Evolutionary conservation across 345 rosid species (phyloP).

Genomic region (Erucastrum elatum): DNA sequence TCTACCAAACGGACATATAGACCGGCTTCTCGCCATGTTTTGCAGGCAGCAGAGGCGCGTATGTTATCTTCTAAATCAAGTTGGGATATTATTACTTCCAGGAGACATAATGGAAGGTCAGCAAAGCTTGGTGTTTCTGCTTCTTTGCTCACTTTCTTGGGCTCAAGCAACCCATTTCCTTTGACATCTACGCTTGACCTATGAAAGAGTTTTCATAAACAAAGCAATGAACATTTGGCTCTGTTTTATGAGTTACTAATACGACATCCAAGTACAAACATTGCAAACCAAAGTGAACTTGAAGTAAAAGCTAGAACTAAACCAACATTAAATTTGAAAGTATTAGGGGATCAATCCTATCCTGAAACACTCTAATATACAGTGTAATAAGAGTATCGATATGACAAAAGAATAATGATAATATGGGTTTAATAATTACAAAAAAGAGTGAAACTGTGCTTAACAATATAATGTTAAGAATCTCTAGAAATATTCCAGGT

Average conservation of each 20-base stretch:
- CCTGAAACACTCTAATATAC: no score
- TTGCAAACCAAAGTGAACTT: not conserved
- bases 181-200: slow-evolving; percentile 19
- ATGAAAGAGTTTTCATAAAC: not conserved
- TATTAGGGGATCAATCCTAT: no score
- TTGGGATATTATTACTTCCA: slow-evolving; percentile 49
- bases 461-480: not conserved
- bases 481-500: not conserved
- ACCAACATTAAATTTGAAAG: no score
- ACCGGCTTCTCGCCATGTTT: slow-evolving; percentile 57
- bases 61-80: slow-evolving; percentile 52
- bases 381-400: no score
- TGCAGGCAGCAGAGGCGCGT: slow-evolving; percentile 55
- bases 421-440: no score
- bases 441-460: no score
- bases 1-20: slow-evolving; percentile 53
- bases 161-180: not conserved
- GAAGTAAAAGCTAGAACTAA: not conserved
- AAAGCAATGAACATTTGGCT: not conserved
- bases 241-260: not conserved
- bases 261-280: not conserved
- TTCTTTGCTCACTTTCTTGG: slow-evolving; percentile 1
- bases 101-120: slow-evolving; percentile 37
- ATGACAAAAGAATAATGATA: no score
- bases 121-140: slow-evolving; percentile 17